Evolutionary conservation across 1,284 basidiomycete genomes (phyloP), one percentile per base, ranked within the genome.

Genomic region (Naganishia sp.): DNA sequence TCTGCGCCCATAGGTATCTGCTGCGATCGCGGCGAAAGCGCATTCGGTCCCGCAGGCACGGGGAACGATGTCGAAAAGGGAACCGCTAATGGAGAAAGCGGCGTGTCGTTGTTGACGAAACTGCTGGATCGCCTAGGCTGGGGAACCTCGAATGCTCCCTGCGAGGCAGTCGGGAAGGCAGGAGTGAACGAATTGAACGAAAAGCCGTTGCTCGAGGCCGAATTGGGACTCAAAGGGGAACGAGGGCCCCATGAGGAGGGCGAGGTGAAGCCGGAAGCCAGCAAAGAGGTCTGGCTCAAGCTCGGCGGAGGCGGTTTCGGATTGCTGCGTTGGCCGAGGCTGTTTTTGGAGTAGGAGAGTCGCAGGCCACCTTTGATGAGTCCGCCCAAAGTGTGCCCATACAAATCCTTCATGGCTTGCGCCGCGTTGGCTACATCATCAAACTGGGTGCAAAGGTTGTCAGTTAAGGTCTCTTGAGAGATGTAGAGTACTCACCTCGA

Each of bases 331-430:
- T 80, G 79, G 11, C 92, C 92, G 17, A 95, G 84, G 15, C 92
- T 92, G 75, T 95, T 94, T 84, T 95, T 95, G 79, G 92, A 94
- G 79, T 95, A 99, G 18, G 93, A 95, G 66, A 99, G 81, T 43
- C 95, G 89, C 68, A 99, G 96, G 6, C 94, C 92, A 67, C 92
- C 91, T 80, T 95, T 96, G 77, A 99, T 90, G 28, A 94, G 82
- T 1, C 94, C 94, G 69, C 87, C 86, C 45, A 99, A 83, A 11
- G 87, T 92, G 75, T 94, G 85, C n/a, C 94, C 95, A 70, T 95
- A 94, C 66, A 97, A 83, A 56, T 94, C 90, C 68, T 88, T 86
- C 76, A 98, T 84, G 17, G 94, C 91, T 76, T 86, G 87, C 4
- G 90, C 87, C 2, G 94, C 95, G 73, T 84, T 87, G 11, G 84